Conservation (phyloP, 108 stramenopile genomes). For the Schizochytrium sp. region DNA sequence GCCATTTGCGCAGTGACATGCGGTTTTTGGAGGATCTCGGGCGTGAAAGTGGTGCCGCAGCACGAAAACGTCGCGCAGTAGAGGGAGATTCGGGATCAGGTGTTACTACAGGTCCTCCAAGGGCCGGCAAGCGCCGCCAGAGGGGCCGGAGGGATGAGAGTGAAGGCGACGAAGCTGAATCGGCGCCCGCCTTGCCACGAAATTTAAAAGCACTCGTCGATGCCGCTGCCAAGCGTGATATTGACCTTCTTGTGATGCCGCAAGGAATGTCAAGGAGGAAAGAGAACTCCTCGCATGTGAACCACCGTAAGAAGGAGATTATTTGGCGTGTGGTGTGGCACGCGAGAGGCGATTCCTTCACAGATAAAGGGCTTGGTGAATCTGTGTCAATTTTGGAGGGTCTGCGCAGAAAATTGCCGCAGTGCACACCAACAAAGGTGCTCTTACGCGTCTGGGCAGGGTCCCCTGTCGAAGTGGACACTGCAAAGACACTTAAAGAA, state of each 20-base stretch:
- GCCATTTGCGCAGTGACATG: neutral
- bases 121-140: neutral
- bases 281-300: slow-evolving; percentile 9
- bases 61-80: neutral
- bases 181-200: neutral
- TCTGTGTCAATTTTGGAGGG: neutral
- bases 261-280: slow-evolving; percentile 2
- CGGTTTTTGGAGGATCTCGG: slow-evolving; percentile 10
- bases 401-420: neutral
- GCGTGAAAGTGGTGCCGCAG: neutral
- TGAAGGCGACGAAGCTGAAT: neutral
- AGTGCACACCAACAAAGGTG: neutral
- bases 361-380: neutral
- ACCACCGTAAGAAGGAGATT: neutral
- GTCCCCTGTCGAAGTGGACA: neutral
- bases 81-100: neutral
- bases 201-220: neutral
- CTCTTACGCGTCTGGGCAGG: neutral
- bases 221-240: neutral
- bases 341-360: neutral
- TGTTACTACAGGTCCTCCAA: neutral
- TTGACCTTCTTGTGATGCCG: neutral
- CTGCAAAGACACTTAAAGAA: neutral
- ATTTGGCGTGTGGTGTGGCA: slow-evolving; percentile 42
- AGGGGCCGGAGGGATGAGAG: neutral